Conservation (phyloP, 2,329 filamentous ascomycete species). For the Coniochaeta sp. region DNA sequence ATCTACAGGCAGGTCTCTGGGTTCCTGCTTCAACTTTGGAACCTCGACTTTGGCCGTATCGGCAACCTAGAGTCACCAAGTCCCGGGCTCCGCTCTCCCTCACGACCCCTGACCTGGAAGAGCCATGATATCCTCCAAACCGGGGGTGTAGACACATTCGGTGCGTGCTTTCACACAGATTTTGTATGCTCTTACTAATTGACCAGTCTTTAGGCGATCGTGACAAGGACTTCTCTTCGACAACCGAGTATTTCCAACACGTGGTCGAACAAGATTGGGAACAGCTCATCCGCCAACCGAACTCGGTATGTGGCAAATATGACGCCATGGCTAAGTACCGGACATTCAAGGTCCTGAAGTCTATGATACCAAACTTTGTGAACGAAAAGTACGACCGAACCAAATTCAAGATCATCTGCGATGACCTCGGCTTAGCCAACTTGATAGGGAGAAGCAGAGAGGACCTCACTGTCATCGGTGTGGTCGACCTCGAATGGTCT, state of each 20-base stretch:
- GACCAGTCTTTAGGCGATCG: background rate
- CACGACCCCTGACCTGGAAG: background rate
- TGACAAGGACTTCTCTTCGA: slow-evolving; percentile 14
- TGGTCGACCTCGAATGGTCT: slow-evolving; percentile 28
- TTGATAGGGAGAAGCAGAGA: slow-evolving; percentile 24
- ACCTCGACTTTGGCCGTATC: background rate
- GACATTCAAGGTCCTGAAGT: slow-evolving; percentile 18
- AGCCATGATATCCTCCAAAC: background rate
- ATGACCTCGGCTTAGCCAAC: slow-evolving; percentile 27
- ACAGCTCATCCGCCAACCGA: slow-evolving; percentile 24
- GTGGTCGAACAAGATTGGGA: slow-evolving; percentile 21
- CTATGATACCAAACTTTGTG: slow-evolving; percentile 16
- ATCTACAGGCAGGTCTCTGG: background rate
- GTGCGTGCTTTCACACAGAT: background rate
- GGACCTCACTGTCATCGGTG: slow-evolving; percentile 24
- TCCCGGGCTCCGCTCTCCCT: background rate
- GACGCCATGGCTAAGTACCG: slow-evolving; percentile 20
- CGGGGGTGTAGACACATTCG: background rate
- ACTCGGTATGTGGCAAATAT: slow-evolving; percentile 19
- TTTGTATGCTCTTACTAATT: background rate
- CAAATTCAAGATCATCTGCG: slow-evolving; percentile 27
- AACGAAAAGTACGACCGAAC: slow-evolving; percentile 10
- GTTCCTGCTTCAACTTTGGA: background rate
- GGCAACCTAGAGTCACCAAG: background rate
- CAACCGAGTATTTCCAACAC: slow-evolving; percentile 24